phyloP scores from a whole-genome alignment of 139 green algal species.

The Chlamydomonas sp. region DNA sequence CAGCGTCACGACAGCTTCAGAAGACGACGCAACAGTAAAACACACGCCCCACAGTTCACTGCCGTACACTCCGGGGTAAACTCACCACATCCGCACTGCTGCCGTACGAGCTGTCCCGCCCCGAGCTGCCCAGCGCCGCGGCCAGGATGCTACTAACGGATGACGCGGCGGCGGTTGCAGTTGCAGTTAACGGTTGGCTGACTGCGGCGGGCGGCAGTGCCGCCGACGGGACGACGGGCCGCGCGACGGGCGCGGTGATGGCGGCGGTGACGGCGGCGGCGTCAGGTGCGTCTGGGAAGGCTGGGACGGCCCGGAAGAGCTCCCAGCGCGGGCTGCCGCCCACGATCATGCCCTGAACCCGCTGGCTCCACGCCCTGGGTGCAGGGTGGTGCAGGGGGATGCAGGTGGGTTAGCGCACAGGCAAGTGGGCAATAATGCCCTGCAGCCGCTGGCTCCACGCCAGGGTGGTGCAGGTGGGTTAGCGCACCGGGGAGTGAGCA shows the following conservation, averaged over 20 bases:
- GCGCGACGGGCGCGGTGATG: not conserved
- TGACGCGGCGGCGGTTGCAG: too few relatives aligned
- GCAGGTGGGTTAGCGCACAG: not conserved
- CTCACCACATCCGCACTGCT: too few relatives aligned
- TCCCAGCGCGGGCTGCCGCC: constrained; percentile 75
- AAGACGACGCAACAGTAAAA: too few relatives aligned
- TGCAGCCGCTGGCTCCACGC: constrained; percentile 54
- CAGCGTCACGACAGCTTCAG: too few relatives aligned
- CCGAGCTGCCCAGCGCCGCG: too few relatives aligned
- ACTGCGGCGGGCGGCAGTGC: too few relatives aligned
- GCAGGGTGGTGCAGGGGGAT: not conserved
- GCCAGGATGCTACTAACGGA: too few relatives aligned
- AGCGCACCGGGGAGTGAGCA: not conserved
- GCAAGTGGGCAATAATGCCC: not conserved
- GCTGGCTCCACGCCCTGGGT: constrained; percentile 60
- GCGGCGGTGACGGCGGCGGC: not conserved
- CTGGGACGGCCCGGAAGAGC: constrained; percentile 42
- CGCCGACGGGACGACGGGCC: not conserved
- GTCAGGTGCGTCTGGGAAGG: constrained; percentile 10
- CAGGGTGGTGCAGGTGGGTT: not conserved
- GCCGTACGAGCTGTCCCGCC: too few relatives aligned
- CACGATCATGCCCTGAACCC: constrained; percentile 68
- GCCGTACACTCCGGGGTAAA: too few relatives aligned
- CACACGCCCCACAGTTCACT: too few relatives aligned
- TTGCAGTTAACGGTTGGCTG: too few relatives aligned